Percentiles rank a stretch among this genome's conserved stretches.
Evolutionary conservation across 2,329 filamentous ascomycete species (phyloP).

Genomic region (Aulographum hederae): DNA sequence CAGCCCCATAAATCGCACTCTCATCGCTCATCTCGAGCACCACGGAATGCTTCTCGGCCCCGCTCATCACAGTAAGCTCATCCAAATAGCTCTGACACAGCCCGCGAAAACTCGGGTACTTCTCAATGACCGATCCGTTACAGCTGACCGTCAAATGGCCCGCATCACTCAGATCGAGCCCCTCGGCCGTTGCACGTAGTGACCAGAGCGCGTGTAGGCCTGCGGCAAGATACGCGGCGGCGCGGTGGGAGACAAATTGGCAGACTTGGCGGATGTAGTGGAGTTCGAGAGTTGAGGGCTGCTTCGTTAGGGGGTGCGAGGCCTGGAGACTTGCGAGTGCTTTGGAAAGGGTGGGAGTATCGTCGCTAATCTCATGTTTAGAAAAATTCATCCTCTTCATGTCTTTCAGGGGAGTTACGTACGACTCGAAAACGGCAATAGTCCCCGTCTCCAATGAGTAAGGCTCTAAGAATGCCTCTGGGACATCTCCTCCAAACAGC

Average conservation of each 20-base stretch:
- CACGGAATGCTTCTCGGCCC: constrained; percentile 26
- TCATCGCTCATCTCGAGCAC: constrained; percentile 52
- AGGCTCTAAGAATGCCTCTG: constrained; percentile 33
- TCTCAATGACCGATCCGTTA: constrained; percentile 64
- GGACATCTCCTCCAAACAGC: constrained; percentile 38
- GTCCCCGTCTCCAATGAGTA: constrained; percentile 42
- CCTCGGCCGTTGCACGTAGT: constrained; percentile 32
- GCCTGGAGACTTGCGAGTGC: constrained; percentile 28
- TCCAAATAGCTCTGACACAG: constrained; percentile 47
- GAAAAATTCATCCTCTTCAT: too few species aligned
- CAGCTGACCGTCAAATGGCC: constrained; percentile 41
- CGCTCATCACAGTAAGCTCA: constrained; percentile 21
- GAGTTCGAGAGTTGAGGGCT: constrained; percentile 30
- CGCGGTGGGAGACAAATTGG: constrained; percentile 36
- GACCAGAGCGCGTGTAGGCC: constrained; percentile 44
- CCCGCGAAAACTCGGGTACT: constrained; percentile 49
- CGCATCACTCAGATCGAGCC: constrained; percentile 11
- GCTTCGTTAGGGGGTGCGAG: constrained; percentile 3
- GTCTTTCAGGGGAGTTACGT: too few species aligned
- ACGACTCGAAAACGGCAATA: constrained; percentile 40
- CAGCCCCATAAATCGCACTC: constrained; percentile 58
- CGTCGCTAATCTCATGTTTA: too few species aligned
- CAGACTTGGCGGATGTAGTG: constrained; percentile 34
- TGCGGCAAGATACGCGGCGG: constrained; percentile 42
- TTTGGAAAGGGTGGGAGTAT: constrained; percentile 17